Evolutionary conservation across 345 rosid genomes (phyloP).

Genomic region (Moringa oleifera): DNA sequence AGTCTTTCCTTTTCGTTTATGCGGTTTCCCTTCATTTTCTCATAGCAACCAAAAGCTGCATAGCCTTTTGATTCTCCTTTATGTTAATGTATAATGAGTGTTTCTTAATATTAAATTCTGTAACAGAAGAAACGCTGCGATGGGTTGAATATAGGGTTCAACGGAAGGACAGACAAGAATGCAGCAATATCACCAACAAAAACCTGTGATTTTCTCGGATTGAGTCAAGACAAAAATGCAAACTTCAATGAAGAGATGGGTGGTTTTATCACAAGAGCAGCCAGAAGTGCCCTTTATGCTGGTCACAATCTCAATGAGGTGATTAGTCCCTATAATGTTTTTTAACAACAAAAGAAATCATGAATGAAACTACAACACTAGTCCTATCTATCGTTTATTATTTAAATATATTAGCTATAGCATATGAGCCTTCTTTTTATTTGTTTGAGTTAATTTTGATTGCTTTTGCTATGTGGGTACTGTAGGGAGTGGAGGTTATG

Average conservation of each 20-base stretch:
- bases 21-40: too few relatives aligned
- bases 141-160: slow-evolving; percentile 27
- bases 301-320: slow-evolving; percentile 24
- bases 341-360: too few relatives aligned
- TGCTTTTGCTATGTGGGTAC: neutral
- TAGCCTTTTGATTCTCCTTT: too few relatives aligned
- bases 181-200: slow-evolving; percentile 6
- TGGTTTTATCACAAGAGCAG: slow-evolving; percentile 17
- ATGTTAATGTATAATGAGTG: too few relatives aligned
- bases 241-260: slow-evolving; percentile 12
- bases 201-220: slow-evolving; percentile 17
- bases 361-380: too few relatives aligned
- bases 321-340: too few relatives aligned
- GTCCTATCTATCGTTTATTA: too few relatives aligned
- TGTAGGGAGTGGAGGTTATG: slow-evolving; percentile 29
- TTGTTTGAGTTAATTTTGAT: neutral
- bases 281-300: slow-evolving; percentile 20
- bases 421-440: too few relatives aligned
- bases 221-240: slow-evolving; percentile 17
- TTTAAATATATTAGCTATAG: too few relatives aligned
- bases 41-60: too few relatives aligned
- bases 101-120: neutral
- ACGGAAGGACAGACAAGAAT: slow-evolving; percentile 21
- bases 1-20: too few relatives aligned
- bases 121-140: slow-evolving; percentile 46